Percentiles rank a stretch among this genome's conserved stretches.
phyloP scores from a whole-genome alignment of 2,329 filamentous ascomycete species.

The Exophiala mesophila region DNA sequence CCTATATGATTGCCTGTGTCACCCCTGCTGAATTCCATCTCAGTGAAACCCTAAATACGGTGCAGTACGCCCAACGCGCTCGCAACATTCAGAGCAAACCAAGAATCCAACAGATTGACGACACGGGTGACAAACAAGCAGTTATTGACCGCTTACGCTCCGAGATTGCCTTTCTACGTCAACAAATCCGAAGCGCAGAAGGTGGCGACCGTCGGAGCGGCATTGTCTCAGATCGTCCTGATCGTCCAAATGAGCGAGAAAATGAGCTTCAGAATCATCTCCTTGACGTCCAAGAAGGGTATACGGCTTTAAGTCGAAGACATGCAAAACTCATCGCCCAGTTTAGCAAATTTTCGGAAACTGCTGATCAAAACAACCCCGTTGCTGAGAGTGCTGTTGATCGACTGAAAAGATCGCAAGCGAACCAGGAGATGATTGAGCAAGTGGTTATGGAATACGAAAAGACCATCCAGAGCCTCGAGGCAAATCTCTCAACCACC shows the following conservation, averaged over 20 bases:
- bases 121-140: conserved; percentile 90
- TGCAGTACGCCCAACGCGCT: conserved; percentile 93
- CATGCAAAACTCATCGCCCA: conserved; percentile 95
- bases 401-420: conserved; percentile 87
- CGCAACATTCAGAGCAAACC: conserved; percentile 97
- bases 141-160: conserved; percentile 89
- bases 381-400: conserved; percentile 74
- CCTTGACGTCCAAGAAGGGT: conserved; percentile 89
- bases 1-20: conserved; percentile 99
- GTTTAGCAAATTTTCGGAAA: conserved; percentile 77
- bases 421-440: conserved; percentile 91
- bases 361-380: conserved; percentile 49
- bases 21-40: conserved; percentile 95
- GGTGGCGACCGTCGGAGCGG: conserved; percentile 54
- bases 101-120: conserved; percentile 80
- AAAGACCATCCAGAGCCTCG: conserved; percentile 92
- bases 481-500: conserved; percentile 85
- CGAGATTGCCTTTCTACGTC: conserved; percentile 86
- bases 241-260: conserved; percentile 78
- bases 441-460: conserved; percentile 96
- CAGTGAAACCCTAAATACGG: conserved; percentile 94
- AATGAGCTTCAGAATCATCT: conserved; percentile 89
- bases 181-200: conserved; percentile 86
- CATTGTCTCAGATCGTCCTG: conserved; percentile 63
- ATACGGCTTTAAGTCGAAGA: conserved; percentile 81